These are phyloP conservation scores for Pestalotiopsis sp. DNA, from an alignment of 2,329 filamentous ascomycete genomes.

Conservation along the genomic window DNA sequence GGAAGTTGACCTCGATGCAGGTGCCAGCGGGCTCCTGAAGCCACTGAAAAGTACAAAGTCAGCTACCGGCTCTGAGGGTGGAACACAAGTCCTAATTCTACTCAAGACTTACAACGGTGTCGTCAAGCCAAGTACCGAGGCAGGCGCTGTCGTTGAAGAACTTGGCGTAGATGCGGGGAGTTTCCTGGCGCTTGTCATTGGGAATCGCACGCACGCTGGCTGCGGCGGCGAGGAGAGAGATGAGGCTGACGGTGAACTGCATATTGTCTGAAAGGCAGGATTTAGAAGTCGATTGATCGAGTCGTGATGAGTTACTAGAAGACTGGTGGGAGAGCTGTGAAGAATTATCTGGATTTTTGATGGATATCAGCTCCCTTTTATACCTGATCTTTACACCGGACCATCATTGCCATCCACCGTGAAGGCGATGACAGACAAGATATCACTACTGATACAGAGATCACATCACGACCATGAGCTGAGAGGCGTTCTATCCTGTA, in stretches of 20 bases:
- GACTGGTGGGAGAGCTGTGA: constrained; percentile 21
- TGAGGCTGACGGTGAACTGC: constrained; percentile 10
- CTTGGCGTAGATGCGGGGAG: constrained; percentile 14
- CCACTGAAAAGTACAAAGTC: neutral
- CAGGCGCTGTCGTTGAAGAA: constrained; percentile 12
- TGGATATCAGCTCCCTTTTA: neutral
- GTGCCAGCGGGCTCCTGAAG: constrained; percentile 5
- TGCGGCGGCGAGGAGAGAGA: constrained; percentile 5
- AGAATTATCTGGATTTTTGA: neutral
- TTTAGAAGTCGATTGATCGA: neutral
- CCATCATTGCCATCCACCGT: neutral
- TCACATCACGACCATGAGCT: neutral
- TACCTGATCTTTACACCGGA: neutral
- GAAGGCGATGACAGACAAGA: neutral
- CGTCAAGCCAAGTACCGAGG: constrained; percentile 13
- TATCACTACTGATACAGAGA: neutral
- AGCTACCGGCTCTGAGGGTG: neutral
- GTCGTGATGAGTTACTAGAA: constrained; percentile 20
- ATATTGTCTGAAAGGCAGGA: neutral
- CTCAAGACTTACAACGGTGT: constrained; percentile 7
- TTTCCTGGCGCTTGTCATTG: constrained; percentile 9
- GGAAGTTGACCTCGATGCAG: constrained; percentile 11
- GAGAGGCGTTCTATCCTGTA: constrained; percentile 1
- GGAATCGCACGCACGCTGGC: constrained; percentile 1
- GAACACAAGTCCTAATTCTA: neutral